Percentiles rank a stretch among this genome's conserved stretches.
Conservation (phyloP, 768 basidiomycete species). For the Phylloporus sp. region DNA sequence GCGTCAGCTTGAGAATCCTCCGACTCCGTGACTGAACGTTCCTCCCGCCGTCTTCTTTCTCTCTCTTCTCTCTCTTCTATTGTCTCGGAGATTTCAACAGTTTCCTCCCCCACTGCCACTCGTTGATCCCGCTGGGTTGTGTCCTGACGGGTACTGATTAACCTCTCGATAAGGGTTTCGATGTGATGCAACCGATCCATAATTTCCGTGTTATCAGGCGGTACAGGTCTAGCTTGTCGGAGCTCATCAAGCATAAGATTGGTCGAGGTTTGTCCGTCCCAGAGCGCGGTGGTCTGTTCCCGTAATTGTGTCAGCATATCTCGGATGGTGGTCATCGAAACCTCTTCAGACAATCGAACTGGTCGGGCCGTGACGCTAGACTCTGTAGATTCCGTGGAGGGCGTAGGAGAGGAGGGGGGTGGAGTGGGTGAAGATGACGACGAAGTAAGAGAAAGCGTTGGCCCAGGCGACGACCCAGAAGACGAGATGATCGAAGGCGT, state of each 20-base stretch:
- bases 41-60: background rate
- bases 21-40: slow-evolving; percentile 31
- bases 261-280: slow-evolving; percentile 58
- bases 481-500: slow-evolving; percentile 34
- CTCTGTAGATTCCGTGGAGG: slow-evolving; percentile 29
- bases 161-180: slow-evolving; percentile 18
- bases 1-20: slow-evolving; percentile 24
- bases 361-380: slow-evolving; percentile 36
- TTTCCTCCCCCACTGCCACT: slow-evolving; percentile 9
- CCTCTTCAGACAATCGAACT: slow-evolving; percentile 20
- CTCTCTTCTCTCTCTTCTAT: slow-evolving; percentile 22
- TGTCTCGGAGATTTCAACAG: slow-evolving; percentile 14
- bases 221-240: slow-evolving; percentile 41
- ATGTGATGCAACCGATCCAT: slow-evolving; percentile 28
- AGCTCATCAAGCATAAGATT: slow-evolving; percentile 63
- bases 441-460: slow-evolving; percentile 39
- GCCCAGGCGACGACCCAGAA: slow-evolving; percentile 32
- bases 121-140: background rate
- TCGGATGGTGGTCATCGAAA: slow-evolving; percentile 43
- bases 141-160: slow-evolving; percentile 8
- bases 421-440: slow-evolving; percentile 32
- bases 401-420: slow-evolving; percentile 35
- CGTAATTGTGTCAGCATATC: slow-evolving; percentile 56
- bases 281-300: slow-evolving; percentile 54
- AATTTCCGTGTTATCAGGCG: slow-evolving; percentile 39